Base-by-base conservation (phyloP, 2,329 filamentous ascomycete species). In the Fusarium sp. region DNA sequence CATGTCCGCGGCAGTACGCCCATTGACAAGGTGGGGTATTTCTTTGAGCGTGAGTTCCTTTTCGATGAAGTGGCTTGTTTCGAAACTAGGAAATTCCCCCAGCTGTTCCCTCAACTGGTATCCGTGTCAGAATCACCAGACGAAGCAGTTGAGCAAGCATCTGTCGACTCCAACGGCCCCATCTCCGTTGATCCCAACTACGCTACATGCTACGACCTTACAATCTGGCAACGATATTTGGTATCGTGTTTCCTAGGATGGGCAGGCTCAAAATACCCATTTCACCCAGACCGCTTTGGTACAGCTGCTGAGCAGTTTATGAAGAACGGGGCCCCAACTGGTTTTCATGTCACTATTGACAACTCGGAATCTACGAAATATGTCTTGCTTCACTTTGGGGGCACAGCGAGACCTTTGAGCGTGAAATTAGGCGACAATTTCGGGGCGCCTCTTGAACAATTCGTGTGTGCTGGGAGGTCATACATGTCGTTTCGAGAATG, bases 171-270 rank as follows among this genome's bases (percentile, higher is more conserved):
- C 11, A 7, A 25, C 14, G 9, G 20, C 3, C 32, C 32, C 17
- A 11, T 13, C 2, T 9, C 32, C 6, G 15, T 7, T 14, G 9
- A 11, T 17, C 19, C 33, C n/a, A 9, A 4, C 5, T 49, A 49
- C 22, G 33, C 15, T 6, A 37, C 35, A 4, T 19, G 15, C 15
- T 20, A 19, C 2, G 6, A 20, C 1, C 40, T 22, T 4, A 53
- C 39, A 4, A 19, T 53, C n/a, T 53, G 50, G 50, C 27, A 53
- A 45, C 40, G 30, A 27, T 37, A 44, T 14, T 32, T 45, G 9
- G 40, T 53, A 3, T 25, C 30, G 6, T 20, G 17, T 10, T 53
- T 53, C 10, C 13, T 45, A 3, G 14, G 14, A 5, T 45, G 50
- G 50, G 7, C 25, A 8, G 15, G 22, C 3, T 11, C 25, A 17